phyloP scores from a whole-genome alignment of 306 rosid species.

The Vachellia collinsii region DNA sequence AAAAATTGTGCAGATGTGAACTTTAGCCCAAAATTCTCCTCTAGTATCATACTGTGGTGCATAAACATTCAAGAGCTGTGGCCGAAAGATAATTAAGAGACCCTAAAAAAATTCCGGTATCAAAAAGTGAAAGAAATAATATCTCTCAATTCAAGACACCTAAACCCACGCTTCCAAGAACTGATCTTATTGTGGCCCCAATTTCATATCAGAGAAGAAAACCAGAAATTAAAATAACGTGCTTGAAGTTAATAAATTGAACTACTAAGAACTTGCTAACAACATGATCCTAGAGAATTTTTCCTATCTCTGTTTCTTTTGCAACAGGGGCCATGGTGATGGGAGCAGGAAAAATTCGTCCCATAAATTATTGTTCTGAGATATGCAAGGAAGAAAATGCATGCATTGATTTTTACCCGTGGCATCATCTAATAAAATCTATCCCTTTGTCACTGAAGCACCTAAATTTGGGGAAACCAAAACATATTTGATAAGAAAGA shows the following conservation, averaged over 20 bases:
- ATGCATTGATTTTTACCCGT: too few species aligned
- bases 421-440: background rate
- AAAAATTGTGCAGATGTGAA: slow-evolving; percentile 70
- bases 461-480: background rate
- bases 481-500: background rate
- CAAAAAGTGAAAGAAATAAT: slow-evolving; percentile 4
- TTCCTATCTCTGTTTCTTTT: background rate
- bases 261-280: slow-evolving; percentile 6
- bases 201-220: slow-evolving; percentile 6
- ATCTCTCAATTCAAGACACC: slow-evolving; percentile 22
- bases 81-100: slow-evolving; percentile 26
- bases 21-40: slow-evolving; percentile 78
- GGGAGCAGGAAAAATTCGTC: background rate
- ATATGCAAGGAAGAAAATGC: too few species aligned
- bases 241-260: background rate
- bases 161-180: background rate
- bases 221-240: background rate
- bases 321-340: background rate
- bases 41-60: slow-evolving; percentile 65
- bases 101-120: slow-evolving; percentile 18
- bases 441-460: background rate
- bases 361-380: background rate
- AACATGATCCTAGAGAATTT: background rate
- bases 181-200: slow-evolving; percentile 15
- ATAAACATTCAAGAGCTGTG: slow-evolving; percentile 79